Evolutionary conservation across 2,329 filamentous ascomycete species (phyloP).

Genomic region (Dichotomopilus funicola): DNA sequence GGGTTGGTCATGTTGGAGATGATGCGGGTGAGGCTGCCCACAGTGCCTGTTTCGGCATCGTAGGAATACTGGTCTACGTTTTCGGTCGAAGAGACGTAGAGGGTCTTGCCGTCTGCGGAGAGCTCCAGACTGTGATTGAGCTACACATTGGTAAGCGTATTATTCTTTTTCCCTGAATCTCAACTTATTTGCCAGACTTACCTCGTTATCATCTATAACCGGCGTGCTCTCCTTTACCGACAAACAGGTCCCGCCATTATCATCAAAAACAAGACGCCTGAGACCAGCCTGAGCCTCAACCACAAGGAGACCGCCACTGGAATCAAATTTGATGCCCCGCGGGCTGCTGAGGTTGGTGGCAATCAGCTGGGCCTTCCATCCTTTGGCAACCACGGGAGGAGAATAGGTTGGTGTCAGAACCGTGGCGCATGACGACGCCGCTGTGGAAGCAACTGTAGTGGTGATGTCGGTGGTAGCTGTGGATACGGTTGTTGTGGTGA

Average conservation of each 20-base stretch:
- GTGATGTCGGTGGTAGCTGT: background rate
- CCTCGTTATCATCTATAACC: background rate
- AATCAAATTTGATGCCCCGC: slow-evolving; percentile 41
- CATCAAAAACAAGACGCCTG: slow-evolving; percentile 34
- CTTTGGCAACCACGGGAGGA: slow-evolving; percentile 27
- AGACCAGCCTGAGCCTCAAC: slow-evolving; percentile 39
- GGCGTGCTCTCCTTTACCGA: background rate
- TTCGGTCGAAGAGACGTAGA: slow-evolving; percentile 52
- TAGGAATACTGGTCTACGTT: slow-evolving; percentile 62
- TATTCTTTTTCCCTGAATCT: background rate
- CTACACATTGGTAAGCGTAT: slow-evolving; percentile 25
- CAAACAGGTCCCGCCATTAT: slow-evolving; percentile 37
- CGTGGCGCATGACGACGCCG: slow-evolving; percentile 20
- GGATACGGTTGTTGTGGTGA: background rate
- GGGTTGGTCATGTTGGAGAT: slow-evolving; percentile 56
- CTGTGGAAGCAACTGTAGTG: background rate
- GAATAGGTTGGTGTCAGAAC: slow-evolving; percentile 24
- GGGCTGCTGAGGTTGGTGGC: slow-evolving; percentile 32
- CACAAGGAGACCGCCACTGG: slow-evolving; percentile 39
- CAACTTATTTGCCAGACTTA: background rate
- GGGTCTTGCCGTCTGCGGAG: slow-evolving; percentile 44
- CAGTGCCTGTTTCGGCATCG: slow-evolving; percentile 44
- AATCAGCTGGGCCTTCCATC: slow-evolving; percentile 32
- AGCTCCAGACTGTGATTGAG: slow-evolving; percentile 52
- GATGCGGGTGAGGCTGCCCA: slow-evolving; percentile 43